These are phyloP conservation scores for Apiospora rasikravindrae DNA, from an alignment of 2,329 filamentous ascomycete genomes.

Conservation along the genomic window DNA sequence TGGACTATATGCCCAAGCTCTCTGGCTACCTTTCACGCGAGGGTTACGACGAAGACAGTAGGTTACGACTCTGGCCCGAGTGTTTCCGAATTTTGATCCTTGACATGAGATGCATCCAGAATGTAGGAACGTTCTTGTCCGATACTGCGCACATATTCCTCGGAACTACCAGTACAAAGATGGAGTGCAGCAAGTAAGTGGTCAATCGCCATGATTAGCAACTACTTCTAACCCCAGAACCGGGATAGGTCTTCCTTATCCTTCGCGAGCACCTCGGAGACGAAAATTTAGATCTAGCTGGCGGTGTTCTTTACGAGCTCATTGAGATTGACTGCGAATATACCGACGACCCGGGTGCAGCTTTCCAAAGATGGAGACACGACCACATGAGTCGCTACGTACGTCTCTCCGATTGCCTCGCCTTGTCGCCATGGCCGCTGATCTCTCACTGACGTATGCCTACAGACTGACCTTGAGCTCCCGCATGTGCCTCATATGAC, in stretches of 20 bases:
- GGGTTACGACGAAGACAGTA: slow-evolving; percentile 20
- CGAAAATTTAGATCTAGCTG: slow-evolving; percentile 49
- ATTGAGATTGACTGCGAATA: slow-evolving; percentile 52
- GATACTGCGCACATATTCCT: slow-evolving; percentile 50
- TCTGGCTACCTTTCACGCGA: slow-evolving; percentile 17
- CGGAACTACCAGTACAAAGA: slow-evolving; percentile 53
- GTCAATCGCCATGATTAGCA: slow-evolving; percentile 3
- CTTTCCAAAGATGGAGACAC: slow-evolving; percentile 52
- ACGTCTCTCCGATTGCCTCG: slow-evolving; percentile 23
- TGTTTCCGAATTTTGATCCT: background rate
- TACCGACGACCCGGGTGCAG: slow-evolving; percentile 50
- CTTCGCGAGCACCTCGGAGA: slow-evolving; percentile 51
- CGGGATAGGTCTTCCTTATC: slow-evolving; percentile 45
- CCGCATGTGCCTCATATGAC: slow-evolving; percentile 54
- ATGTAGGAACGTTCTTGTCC: slow-evolving; percentile 51
- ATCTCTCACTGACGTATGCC: background rate
- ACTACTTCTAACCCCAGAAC: background rate
- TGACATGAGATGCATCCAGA: slow-evolving; percentile 35
- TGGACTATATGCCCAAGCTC: slow-evolving; percentile 15
- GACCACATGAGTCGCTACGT: slow-evolving; percentile 52
- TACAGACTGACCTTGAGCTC: slow-evolving; percentile 47
- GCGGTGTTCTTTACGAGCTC: slow-evolving; percentile 52
- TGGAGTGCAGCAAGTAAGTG: slow-evolving; percentile 46
- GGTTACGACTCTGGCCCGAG: background rate
- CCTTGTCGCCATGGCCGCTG: background rate